Evolutionary conservation across 1,284 basidiomycete genomes (phyloP).

Genomic region (Fomitiporia mediterranea): DNA sequence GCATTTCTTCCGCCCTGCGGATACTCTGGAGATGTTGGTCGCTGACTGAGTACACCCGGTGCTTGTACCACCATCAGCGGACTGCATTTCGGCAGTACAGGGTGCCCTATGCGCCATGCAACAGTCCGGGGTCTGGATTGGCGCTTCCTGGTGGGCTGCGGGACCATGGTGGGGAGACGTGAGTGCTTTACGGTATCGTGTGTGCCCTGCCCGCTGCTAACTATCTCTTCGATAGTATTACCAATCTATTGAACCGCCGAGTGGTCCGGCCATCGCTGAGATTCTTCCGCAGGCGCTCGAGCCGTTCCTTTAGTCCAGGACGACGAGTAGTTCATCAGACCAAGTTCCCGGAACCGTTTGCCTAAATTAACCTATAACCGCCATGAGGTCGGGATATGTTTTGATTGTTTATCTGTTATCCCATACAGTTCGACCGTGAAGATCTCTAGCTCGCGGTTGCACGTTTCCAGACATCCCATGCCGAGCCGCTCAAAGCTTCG

Average conservation of each 20-base stretch:
- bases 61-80: constrained; percentile 26
- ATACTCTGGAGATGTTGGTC: not conserved
- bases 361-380: not conserved
- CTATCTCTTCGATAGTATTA: constrained; percentile 40
- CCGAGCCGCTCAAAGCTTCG: not conserved
- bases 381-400: not conserved
- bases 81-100: constrained; percentile 48
- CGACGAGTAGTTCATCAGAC: not conserved
- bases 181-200: constrained; percentile 30
- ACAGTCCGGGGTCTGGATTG: constrained; percentile 54
- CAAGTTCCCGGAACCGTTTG: not conserved
- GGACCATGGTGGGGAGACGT: constrained; percentile 59
- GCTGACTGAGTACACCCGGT: not conserved
- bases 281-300: constrained; percentile 54
- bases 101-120: constrained; percentile 57
- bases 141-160: constrained; percentile 54
- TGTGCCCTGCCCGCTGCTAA: constrained; percentile 11
- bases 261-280: constrained; percentile 44
- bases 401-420: constrained; percentile 1
- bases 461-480: not conserved
- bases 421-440: not conserved
- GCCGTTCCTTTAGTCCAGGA: constrained; percentile 43
- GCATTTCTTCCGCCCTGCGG: not conserved
- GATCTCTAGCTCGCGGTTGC: constrained; percentile 4
- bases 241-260: constrained; percentile 61